Conservation (phyloP, 2,329 filamentous ascomycete species). For the Lecanosticta acicola region DNA sequence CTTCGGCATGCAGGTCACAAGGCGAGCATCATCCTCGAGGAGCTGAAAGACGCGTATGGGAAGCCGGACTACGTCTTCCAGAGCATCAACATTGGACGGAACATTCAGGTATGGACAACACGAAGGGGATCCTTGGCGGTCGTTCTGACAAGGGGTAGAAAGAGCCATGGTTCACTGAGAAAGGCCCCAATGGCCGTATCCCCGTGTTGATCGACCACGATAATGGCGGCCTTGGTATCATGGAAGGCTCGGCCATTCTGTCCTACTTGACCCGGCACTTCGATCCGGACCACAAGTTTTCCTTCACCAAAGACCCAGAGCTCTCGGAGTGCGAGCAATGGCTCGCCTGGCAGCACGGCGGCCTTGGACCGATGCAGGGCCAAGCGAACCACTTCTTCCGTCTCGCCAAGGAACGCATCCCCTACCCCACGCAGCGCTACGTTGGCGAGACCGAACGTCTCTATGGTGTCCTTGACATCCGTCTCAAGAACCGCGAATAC, state of each 20-base stretch:
- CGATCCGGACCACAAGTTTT: slow-evolving; percentile 44
- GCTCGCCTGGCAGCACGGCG: slow-evolving; percentile 51
- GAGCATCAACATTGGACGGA: slow-evolving; percentile 54
- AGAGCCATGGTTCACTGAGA: slow-evolving; percentile 59
- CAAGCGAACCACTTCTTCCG: slow-evolving; percentile 35
- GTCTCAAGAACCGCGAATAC: slow-evolving; percentile 38
- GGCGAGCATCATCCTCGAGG: slow-evolving; percentile 57
- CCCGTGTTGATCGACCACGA: slow-evolving; percentile 63
- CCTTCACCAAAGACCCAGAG: slow-evolving; percentile 44
- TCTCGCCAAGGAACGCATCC: slow-evolving; percentile 40
- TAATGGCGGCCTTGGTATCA: slow-evolving; percentile 50
- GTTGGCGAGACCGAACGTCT: slow-evolving; percentile 45
- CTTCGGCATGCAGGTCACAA: slow-evolving; percentile 41
- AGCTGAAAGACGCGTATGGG: slow-evolving; percentile 61
- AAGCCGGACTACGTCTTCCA: slow-evolving; percentile 54
- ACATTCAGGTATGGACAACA: slow-evolving; percentile 47
- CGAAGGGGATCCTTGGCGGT: neutral
- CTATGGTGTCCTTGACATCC: slow-evolving; percentile 41
- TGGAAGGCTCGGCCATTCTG: slow-evolving; percentile 42
- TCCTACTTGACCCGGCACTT: slow-evolving; percentile 43
- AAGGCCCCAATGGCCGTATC: slow-evolving; percentile 61
- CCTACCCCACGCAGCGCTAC: slow-evolving; percentile 43
- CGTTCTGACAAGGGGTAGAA: slow-evolving; percentile 35
- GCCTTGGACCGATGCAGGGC: slow-evolving; percentile 35
- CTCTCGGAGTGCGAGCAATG: slow-evolving; percentile 51